Conservation (phyloP, 768 basidiomycete species). For the Pleurotus salmoneostramineus region DNA sequence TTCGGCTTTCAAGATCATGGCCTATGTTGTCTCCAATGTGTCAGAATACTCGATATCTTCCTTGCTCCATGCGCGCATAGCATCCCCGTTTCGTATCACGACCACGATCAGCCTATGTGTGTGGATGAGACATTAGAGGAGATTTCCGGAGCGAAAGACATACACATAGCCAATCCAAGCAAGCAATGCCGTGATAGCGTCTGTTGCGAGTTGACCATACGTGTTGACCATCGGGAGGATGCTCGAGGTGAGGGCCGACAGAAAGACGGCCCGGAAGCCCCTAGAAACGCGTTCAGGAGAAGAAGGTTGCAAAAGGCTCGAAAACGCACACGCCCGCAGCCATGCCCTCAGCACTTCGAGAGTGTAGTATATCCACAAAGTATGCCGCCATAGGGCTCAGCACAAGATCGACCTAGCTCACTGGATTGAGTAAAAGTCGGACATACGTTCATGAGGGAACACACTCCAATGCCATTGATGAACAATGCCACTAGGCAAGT, state of each 20-base stretch:
- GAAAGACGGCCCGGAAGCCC: conserved; percentile 27
- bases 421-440: neutral
- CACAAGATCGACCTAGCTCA: conserved; percentile 38
- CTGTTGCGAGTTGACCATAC: conserved; percentile 39
- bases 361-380: conserved; percentile 43
- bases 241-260: conserved; percentile 26
- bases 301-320: neutral
- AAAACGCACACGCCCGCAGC: conserved; percentile 34
- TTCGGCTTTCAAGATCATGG: too few relatives aligned
- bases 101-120: too few relatives aligned
- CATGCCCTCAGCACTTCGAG: conserved; percentile 43
- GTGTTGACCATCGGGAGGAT: conserved; percentile 40
- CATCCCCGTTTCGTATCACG: too few relatives aligned
- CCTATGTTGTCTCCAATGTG: too few relatives aligned
- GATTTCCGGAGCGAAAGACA: conserved; percentile 12
- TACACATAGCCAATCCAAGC: conserved; percentile 41
- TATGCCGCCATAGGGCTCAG: conserved; percentile 44
- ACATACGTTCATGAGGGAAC: neutral
- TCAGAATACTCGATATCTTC: too few relatives aligned
- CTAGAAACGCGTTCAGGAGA: conserved; percentile 5
- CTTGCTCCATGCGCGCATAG: too few relatives aligned
- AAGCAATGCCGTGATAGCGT: conserved; percentile 32
- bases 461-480: conserved; percentile 50
- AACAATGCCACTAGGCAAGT: conserved; percentile 56
- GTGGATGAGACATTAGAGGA: too few relatives aligned